A percentile compares a stretch with the other conserved stretches of the same genome.
Conservation (phyloP, 371 early-diverging fungal genomes). For the Dinochytrium kinnereticum region DNA sequence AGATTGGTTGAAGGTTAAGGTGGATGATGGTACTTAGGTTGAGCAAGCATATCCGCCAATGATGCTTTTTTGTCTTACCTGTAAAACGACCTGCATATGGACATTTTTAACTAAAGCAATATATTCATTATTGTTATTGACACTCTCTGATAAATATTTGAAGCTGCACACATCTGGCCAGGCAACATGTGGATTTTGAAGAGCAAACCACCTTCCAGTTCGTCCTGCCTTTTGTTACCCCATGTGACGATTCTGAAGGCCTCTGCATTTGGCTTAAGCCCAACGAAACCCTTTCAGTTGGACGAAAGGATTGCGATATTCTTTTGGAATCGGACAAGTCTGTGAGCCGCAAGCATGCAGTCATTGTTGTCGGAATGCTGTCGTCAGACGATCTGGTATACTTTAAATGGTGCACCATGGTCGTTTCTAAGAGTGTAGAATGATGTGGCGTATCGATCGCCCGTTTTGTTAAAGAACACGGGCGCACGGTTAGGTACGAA, state of each 20-base stretch:
- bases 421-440: background rate
- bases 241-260: background rate
- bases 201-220: background rate
- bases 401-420: background rate
- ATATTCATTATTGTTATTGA: too few relatives aligned
- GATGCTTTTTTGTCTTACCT: background rate
- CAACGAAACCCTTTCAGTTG: background rate
- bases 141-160: too few relatives aligned
- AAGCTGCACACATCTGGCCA: too few relatives aligned
- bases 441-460: background rate
- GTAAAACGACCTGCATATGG: background rate
- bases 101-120: too few relatives aligned
- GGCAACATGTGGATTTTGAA: background rate
- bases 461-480: background rate
- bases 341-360: slow-evolving; percentile 20
- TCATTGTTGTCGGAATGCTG: background rate
- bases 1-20: too few relatives aligned
- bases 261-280: slow-evolving; percentile 11
- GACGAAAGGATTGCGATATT: slow-evolving; percentile 18
- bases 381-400: background rate
- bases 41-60: too few relatives aligned
- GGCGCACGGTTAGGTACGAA: background rate
- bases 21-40: too few relatives aligned
- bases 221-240: background rate
- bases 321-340: slow-evolving; percentile 21